These are phyloP conservation scores for Elasticomyces elasticus DNA, from an alignment of 495 filamentous ascomycete genomes.

Conservation along the genomic window DNA sequence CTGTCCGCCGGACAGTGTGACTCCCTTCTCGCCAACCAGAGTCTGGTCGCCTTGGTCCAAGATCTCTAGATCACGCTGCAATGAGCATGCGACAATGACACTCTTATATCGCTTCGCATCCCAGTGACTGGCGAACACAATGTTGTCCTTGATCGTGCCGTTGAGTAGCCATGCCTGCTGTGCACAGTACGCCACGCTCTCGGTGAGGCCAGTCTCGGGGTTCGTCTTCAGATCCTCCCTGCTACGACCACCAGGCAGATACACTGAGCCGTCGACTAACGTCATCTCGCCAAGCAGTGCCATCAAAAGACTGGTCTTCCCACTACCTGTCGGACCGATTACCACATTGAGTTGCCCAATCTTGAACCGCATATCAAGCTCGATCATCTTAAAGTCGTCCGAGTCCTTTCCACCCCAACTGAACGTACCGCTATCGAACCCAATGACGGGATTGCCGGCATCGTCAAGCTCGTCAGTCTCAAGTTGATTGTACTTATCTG, in stretches of 20 bases:
- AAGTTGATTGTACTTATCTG: constrained; percentile 89
- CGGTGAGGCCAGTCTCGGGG: constrained; percentile 74
- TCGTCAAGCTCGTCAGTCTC: constrained; percentile 50
- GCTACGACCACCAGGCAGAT: constrained; percentile 70
- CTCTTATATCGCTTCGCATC: constrained; percentile 78
- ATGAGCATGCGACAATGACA: constrained; percentile 83
- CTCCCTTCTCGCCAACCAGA: constrained; percentile 92
- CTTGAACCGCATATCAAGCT: constrained; percentile 66
- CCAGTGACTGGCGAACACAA: constrained; percentile 76
- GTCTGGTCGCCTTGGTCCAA: constrained; percentile 90
- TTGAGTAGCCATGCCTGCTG: constrained; percentile 98
- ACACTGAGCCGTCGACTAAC: constrained; percentile 65
- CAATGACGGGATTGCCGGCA: constrained; percentile 56
- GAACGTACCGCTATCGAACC: constrained; percentile 73
- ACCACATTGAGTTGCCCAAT: constrained; percentile 80
- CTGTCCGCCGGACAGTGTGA: constrained; percentile 91
- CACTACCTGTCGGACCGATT: constrained; percentile 83
- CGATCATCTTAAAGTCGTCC: constrained; percentile 69
- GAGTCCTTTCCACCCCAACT: constrained; percentile 72
- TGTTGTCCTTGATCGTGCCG: constrained; percentile 91
- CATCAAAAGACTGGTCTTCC: constrained; percentile 94
- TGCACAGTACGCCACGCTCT: constrained; percentile 92
- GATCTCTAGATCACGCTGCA: constrained; percentile 86
- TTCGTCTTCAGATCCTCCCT: constrained; percentile 74
- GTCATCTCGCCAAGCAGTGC: constrained; percentile 97